Conservation (phyloP, 371 early-diverging fungal genomes). For the Fennellomyces sp. region DNA sequence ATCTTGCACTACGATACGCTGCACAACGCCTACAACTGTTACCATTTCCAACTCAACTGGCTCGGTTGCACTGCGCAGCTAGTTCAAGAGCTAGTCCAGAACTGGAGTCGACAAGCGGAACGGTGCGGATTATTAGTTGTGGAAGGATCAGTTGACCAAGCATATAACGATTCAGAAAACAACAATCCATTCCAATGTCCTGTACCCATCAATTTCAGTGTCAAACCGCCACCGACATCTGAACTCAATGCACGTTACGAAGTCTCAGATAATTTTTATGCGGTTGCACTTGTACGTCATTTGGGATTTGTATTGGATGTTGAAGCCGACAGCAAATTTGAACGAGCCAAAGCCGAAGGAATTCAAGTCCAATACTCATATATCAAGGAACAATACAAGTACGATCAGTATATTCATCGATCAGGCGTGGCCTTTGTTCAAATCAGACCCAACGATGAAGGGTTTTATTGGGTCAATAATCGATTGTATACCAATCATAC, state of each 20-base stretch:
- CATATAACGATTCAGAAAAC: slow-evolving; percentile 62
- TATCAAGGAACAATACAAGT: slow-evolving; percentile 66
- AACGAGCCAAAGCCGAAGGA: slow-evolving; percentile 44
- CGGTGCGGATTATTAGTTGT: slow-evolving; percentile 89
- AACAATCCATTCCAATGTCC: slow-evolving; percentile 92
- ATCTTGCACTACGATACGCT: slow-evolving; percentile 89
- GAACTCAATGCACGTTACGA: slow-evolving; percentile 45
- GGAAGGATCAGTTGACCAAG: slow-evolving; percentile 90
- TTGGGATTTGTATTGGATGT: slow-evolving; percentile 92
- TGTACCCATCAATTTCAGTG: slow-evolving; percentile 66
- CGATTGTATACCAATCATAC: slow-evolving; percentile 75
- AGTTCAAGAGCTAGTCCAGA: slow-evolving; percentile 85
- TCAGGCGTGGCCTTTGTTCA: slow-evolving; percentile 93
- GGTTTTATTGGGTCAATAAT: slow-evolving; percentile 92
- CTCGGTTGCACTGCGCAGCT: slow-evolving; percentile 90
- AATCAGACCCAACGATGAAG: slow-evolving; percentile 71
- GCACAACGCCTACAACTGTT: slow-evolving; percentile 87
- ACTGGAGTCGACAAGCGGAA: slow-evolving; percentile 87
- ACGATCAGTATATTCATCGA: slow-evolving; percentile 91
- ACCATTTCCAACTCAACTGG: slow-evolving; percentile 96
- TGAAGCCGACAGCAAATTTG: slow-evolving; percentile 82
- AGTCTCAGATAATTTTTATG: slow-evolving; percentile 78
- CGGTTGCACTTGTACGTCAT: slow-evolving; percentile 78
- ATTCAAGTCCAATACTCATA: slow-evolving; percentile 71
- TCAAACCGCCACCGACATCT: slow-evolving; percentile 64